A percentile compares a stretch with the other conserved stretches of the same genome.
These are phyloP conservation scores for Fusarium devonianum DNA, from an alignment of 2,329 filamentous ascomycete genomes.

Conservation along the genomic window DNA sequence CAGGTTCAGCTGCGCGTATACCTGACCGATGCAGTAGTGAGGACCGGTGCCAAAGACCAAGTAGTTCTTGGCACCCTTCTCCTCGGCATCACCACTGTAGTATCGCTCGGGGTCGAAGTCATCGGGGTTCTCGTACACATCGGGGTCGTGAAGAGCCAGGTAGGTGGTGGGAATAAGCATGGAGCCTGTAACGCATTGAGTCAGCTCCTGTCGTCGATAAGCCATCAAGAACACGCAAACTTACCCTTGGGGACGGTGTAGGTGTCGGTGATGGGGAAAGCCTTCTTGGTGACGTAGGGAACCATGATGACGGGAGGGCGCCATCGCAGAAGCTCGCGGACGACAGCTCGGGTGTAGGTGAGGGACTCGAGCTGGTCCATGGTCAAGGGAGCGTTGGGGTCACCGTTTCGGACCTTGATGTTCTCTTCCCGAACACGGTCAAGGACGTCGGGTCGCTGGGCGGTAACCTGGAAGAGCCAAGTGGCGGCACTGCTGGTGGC, in stretches of 20 bases:
- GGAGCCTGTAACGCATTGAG: conserved; percentile 60
- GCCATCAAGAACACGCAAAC: conserved; percentile 27
- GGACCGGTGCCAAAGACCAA: conserved; percentile 95
- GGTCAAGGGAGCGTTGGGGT: conserved; percentile 72
- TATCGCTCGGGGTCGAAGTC: conserved; percentile 90
- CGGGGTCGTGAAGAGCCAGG: conserved; percentile 88
- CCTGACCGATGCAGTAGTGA: conserved; percentile 95
- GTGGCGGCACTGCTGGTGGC: conserved; percentile 92
- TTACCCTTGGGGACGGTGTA: conserved; percentile 92
- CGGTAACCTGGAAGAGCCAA: conserved; percentile 94
- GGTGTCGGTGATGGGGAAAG: conserved; percentile 84
- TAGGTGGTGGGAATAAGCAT: conserved; percentile 96
- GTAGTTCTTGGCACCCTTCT: conserved; percentile 89
- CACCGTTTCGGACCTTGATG: conserved; percentile 75
- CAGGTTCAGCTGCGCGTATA: conserved; percentile 88
- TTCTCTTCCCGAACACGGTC: conserved; percentile 94
- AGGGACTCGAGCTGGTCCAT: conserved; percentile 90
- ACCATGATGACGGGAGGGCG: conserved; percentile 97
- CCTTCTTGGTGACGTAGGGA: conserved; percentile 92
- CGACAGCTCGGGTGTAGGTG: conserved; percentile 88
- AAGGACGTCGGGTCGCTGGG: conserved; percentile 90
- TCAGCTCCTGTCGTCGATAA: conserved; percentile 14
- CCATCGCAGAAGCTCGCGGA: conserved; percentile 91
- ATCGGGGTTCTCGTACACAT: conserved; percentile 90
- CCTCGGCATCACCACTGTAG: conserved; percentile 87